phyloP scores from a whole-genome alignment of 805 yeast genomes.

The Brettanomyces nanus region DNA sequence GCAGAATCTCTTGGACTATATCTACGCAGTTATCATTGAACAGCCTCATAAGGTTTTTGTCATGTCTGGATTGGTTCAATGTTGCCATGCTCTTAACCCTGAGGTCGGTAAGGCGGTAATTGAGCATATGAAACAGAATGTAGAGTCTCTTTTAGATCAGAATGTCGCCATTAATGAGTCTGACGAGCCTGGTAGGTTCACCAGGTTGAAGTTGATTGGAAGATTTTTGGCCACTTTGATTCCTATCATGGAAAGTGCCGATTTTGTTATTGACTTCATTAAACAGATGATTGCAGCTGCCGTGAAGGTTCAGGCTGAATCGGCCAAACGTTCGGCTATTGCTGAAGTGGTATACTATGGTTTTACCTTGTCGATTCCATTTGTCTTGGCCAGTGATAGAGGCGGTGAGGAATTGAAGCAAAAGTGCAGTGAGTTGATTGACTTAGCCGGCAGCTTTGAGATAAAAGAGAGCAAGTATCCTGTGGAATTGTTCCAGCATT shows the following conservation, averaged over 20 bases:
- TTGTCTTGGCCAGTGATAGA: slow-evolving; percentile 22
- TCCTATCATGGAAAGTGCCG: slow-evolving; percentile 49
- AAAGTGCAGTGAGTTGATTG: slow-evolving; percentile 37
- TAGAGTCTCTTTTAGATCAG: slow-evolving; percentile 45
- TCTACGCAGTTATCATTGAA: slow-evolving; percentile 66
- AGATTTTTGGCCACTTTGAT: slow-evolving; percentile 63
- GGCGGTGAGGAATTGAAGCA: slow-evolving; percentile 21
- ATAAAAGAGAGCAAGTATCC: slow-evolving; percentile 6
- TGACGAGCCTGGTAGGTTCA: slow-evolving; percentile 51
- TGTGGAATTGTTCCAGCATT: slow-evolving; percentile 23
- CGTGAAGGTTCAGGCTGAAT: slow-evolving; percentile 41
- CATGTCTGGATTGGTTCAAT: slow-evolving; percentile 58
- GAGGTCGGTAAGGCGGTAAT: slow-evolving; percentile 62
- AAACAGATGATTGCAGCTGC: slow-evolving; percentile 47
- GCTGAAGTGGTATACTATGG: slow-evolving; percentile 64
- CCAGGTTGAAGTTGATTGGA: slow-evolving; percentile 58
- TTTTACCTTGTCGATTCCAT: slow-evolving; percentile 58
- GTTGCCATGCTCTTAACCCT: slow-evolving; percentile 56
- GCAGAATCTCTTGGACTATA: slow-evolving; percentile 48
- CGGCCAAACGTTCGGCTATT: slow-evolving; percentile 40
- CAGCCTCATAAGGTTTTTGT: slow-evolving; percentile 86
- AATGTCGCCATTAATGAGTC: slow-evolving; percentile 11
- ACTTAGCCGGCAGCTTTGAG: slow-evolving; percentile 29
- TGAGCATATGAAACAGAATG: slow-evolving; percentile 57
- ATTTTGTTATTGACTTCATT: slow-evolving; percentile 33